phyloP scores from a whole-genome alignment of 2,329 filamentous ascomycete species.

The Colletotrichum destructivum region DNA sequence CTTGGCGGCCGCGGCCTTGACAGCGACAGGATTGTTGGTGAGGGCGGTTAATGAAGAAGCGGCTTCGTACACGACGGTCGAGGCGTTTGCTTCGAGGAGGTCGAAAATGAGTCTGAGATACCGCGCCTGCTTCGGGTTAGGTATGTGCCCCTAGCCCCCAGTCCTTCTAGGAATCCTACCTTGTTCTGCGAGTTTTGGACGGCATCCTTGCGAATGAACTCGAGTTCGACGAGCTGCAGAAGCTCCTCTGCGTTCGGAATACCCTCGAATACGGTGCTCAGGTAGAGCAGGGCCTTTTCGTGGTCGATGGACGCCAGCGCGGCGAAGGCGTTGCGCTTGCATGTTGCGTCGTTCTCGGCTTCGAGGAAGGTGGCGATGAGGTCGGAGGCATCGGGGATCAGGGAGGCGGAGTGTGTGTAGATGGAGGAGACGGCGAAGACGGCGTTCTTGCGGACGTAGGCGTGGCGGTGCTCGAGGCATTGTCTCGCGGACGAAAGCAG shows the following conservation, averaged over 20 bases:
- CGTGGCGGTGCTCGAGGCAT: constrained; percentile 96
- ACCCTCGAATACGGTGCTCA: constrained; percentile 91
- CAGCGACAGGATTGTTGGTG: constrained; percentile 96
- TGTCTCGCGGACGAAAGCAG: constrained; percentile 91
- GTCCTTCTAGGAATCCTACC: constrained; percentile 61
- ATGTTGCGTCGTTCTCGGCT: constrained; percentile 91
- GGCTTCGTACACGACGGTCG: constrained; percentile 97
- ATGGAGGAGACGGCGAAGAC: constrained; percentile 96
- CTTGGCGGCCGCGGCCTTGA: constrained; percentile 95
- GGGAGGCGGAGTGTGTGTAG: constrained; percentile 87
- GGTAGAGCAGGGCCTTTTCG: constrained; percentile 89
- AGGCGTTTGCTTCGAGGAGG: constrained; percentile 90
- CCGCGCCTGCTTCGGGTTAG: constrained; percentile 71
- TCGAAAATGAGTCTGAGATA: constrained; percentile 98
- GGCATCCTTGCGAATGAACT: constrained; percentile 99
- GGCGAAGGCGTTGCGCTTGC: constrained; percentile 97
- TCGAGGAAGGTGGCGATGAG: constrained; percentile 92
- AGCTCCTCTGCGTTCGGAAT: constrained; percentile 96
- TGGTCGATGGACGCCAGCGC: constrained; percentile 93
- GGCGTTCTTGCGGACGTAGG: constrained; percentile 98
- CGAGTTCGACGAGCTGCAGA: constrained; percentile 91
- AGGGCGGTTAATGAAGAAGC: constrained; percentile 94
- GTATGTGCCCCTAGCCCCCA: not conserved
- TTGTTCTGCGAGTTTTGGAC: constrained; percentile 95
- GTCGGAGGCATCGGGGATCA: constrained; percentile 96